Conservation (phyloP, 257 asterid species). For the Salvia rosmarinus region DNA sequence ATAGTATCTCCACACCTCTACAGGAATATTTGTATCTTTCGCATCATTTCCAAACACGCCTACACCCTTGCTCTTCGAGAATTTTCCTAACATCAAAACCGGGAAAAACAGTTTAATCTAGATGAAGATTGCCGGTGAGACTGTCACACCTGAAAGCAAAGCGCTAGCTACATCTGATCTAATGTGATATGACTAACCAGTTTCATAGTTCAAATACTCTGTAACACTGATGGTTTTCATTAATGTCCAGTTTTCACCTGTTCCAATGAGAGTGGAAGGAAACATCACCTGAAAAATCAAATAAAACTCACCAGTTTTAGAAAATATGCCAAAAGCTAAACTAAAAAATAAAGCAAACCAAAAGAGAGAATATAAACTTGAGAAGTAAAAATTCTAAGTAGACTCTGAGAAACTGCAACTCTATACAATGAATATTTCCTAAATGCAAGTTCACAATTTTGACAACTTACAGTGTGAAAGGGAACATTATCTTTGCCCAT, state of each 20-base stretch:
- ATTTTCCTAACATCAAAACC: slow-evolving; percentile 74
- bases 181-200: slow-evolving; percentile 49
- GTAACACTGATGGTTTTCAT: slow-evolving; percentile 92
- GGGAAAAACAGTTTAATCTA: slow-evolving; percentile 15
- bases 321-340: not conserved
- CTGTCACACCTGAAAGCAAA: not conserved
- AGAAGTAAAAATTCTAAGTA: not conserved
- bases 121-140: not conserved
- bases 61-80: slow-evolving; percentile 86
- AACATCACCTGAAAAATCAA: slow-evolving; percentile 70
- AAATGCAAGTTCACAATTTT: slow-evolving; percentile 5
- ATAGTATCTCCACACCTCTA: slow-evolving; percentile 96
- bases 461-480: slow-evolving; percentile 76
- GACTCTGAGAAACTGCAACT: not conserved
- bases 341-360: not conserved
- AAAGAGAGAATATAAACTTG: not conserved
- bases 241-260: slow-evolving; percentile 89
- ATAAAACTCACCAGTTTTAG: slow-evolving; percentile 7
- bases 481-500: slow-evolving; percentile 99
- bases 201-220: slow-evolving; percentile 83
- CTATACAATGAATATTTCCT: not conserved
- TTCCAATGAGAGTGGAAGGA: slow-evolving; percentile 87
- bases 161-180: not conserved
- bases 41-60: slow-evolving; percentile 96
- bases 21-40: slow-evolving; percentile 80